Evolutionary conservation across 2,329 filamentous ascomycete genomes (phyloP), one percentile per base, ranked within the genome.

Genomic region (Blastomyces silverae): DNA sequence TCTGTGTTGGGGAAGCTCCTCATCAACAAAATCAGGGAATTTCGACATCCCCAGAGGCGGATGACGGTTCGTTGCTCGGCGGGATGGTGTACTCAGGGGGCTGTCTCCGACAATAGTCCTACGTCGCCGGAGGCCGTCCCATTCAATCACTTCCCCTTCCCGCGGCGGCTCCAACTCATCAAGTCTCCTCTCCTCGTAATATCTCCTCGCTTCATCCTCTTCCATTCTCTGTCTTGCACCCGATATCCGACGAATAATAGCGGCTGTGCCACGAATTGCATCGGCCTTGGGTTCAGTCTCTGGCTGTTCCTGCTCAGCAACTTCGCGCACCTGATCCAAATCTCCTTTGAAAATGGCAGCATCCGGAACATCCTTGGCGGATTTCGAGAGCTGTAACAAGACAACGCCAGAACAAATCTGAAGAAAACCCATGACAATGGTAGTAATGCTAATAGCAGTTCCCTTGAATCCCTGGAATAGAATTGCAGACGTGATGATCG

Each of bases 221-320:
- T 97, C 91, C 81, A 89, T 89, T 73, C 88, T 89, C 67, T 89
- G 85, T 66, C 94, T 84, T 0, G 88, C 83, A 13, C 82, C 82
- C 0, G 92, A 97, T 61, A 99, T 82, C 17, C 90, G 86, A 67
- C 94, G 87, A 63, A 99, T 84, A 66, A 99, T 91, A 58, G 92
- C 91, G 7, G 91, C 92, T 20, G 93, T 82, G 66, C 93, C 94
- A 69, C 94, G 90, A 72, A 99, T 95, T 11, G 94, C 92, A 76
- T 99, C 94, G 17, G 94, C 94, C 74, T 96, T 95, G 63, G 94
- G 94, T 72, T 99, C 94, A 17, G 89, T 89, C 76, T 99, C 94
- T n/a, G 92, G 89, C 74, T 97, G 92, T 74, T 96, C 91, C 73
- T 96, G 91, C 72, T 97, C 91, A 58, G 91, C 93, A 67, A 97